Evolutionary conservation across 495 filamentous ascomycete genomes (phyloP), one percentile per base, ranked within the genome.

Genomic region (Bacidia rubella): DNA sequence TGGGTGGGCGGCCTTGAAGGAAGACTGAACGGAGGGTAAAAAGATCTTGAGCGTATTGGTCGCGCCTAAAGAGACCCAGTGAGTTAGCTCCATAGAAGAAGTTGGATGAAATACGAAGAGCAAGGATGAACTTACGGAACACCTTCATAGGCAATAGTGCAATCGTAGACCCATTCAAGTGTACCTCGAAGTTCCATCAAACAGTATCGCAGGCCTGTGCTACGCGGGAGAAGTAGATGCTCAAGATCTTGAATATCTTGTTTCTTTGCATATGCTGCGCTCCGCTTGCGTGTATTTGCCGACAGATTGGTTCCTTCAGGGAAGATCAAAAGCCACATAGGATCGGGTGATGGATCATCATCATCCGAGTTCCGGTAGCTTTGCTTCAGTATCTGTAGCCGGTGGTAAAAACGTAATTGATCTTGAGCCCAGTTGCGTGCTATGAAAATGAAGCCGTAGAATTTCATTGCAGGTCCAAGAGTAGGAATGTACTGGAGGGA

Each of bases 301-400:
- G 74, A 79, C 22, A 82, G 58, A 54, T 85, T 85, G 11, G 81
- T 85, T 12, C 81, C 81, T 62, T 85, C 81, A 11, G 81, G 81
- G 58, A 82, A 85, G 45, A 85, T 80, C 55, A 85, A 58, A 26
- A 85, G 65, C 81, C 81, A 85, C 81, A 83, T 83, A 0, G 81
- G 81, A 59, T 83, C 77, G 51, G 77, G 71, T 3, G 60, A 56
- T n/a, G 68, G 63, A 7, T 64, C 57, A 25, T 68, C 70, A 0
- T 76, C 74, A 38, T 75, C 59, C 2, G 76, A 76, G 12, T 76
- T 74, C 0, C 63, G 56, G 55, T 76, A 73, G 10, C 60, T 62
- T 0, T 67, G 69, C 57, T 76, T 81, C 40, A 85, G 65, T 60
- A 80, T 81, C 47, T 73, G 66, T 41, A 85, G 60, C 2, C 80